These are phyloP conservation scores for Parastagonospora nodorum DNA, from an alignment of 2,329 filamentous ascomycete genomes.

Conservation along the genomic window DNA sequence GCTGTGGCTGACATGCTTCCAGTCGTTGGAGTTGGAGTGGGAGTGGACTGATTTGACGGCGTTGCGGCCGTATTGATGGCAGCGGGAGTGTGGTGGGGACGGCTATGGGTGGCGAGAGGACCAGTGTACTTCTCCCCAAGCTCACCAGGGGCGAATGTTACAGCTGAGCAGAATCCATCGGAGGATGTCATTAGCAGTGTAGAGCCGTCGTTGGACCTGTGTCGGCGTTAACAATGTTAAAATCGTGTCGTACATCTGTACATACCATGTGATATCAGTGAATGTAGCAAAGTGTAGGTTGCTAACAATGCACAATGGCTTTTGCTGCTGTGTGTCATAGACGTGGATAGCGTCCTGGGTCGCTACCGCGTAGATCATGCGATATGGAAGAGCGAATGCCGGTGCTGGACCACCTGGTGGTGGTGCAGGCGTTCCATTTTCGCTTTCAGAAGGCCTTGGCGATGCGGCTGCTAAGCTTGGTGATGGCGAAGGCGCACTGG, in stretches of 20 bases:
- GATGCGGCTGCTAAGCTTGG: conserved; percentile 59
- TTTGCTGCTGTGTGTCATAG: conserved; percentile 96
- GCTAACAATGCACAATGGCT: conserved; percentile 90
- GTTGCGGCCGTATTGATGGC: conserved; percentile 49
- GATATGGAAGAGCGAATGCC: conserved; percentile 85
- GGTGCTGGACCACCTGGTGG: conserved; percentile 56
- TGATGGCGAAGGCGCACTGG: conserved; percentile 59
- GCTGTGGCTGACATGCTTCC: conserved; percentile 62
- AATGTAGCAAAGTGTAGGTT: conserved; percentile 98
- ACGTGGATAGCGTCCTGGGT: conserved; percentile 94
- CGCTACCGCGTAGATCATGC: conserved; percentile 94
- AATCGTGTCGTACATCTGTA: conserved; percentile 5
- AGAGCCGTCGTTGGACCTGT: conserved; percentile 74
- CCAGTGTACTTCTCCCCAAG: conserved; percentile 81
- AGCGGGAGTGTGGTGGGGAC: conserved; percentile 42
- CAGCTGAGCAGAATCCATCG: conserved; percentile 92
- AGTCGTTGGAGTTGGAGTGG: conserved; percentile 72
- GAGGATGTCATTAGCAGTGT: conserved; percentile 95
- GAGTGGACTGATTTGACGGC: conserved; percentile 67
- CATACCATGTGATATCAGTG: conserved; percentile 92
- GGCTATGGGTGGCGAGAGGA: conserved; percentile 53
- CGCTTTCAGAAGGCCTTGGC: conserved; percentile 56
- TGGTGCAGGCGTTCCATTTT: conserved; percentile 59
- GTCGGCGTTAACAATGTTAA: conserved; percentile 21
- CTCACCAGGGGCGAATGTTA: conserved; percentile 83